Evolutionary conservation across 352 stramenopile genomes (phyloP), one percentile per base, ranked within the genome.

Genomic region (Phytophthora quininea): DNA sequence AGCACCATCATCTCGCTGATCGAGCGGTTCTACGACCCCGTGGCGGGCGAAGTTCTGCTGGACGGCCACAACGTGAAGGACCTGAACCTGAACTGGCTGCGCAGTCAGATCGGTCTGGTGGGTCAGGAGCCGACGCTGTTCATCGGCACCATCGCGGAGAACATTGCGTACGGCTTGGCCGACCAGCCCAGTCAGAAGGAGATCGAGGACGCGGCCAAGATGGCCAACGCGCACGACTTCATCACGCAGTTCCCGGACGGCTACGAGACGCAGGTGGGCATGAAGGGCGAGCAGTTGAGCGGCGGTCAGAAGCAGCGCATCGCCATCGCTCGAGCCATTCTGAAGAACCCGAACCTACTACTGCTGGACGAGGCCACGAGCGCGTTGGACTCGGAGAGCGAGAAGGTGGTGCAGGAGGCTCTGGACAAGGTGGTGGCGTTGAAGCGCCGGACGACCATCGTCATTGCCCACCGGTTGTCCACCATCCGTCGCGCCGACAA

Each of bases 401-500:
- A 87, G 49, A 69, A 71, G 42, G 53, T 72, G 48, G 75, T 84
- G n/a, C 67, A 82, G 53, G 67, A 80, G 8, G 58, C 69, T 31
- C 61, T 84, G 48, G 64, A 83, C 49, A 59, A 62, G 4, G 62
- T 74, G 15, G 47, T 81, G n/a, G 48, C 75, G 14, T 58, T 68
- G 46, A 64, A 64, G 12, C 55, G 48, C 10, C 56, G 58, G 24
- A 61, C 64, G 31, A 72, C 58, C 45, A 59, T 72, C 19, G 42
- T 68, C 7, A 69, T 68, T n/a, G 65, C 69, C 8, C 73, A 81
- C 40, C 75, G 73, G n/a, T 45, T 77, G 52, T 72, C 64, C 3
- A 83, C 75, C 19, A 76, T 81, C 35, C 69, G 65, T 6, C 89
- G 97, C 79, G 95, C 93, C 38, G 93, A 99, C 79, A 84, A 92